phyloP scores from a whole-genome alignment of 352 stramenopile species.

The Pilasporangium apinafurcum region DNA sequence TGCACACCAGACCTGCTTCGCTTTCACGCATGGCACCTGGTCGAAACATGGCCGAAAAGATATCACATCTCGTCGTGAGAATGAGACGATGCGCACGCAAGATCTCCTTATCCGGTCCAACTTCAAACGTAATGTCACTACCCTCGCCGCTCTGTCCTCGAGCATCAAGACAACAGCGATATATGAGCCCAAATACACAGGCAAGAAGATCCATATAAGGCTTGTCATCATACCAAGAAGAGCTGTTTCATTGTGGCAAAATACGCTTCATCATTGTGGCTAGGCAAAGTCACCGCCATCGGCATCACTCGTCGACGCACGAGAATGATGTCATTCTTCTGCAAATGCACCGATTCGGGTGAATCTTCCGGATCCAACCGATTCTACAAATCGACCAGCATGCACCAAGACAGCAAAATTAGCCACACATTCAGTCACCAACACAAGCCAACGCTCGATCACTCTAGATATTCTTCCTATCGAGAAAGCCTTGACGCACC shows the following conservation, averaged over 20 bases:
- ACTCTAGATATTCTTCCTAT: too few relatives aligned
- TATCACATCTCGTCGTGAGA: slow-evolving; percentile 81
- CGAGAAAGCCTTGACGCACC: slow-evolving; percentile 18
- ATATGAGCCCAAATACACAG: too few relatives aligned
- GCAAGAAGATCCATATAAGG: too few relatives aligned
- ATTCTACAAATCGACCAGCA: slow-evolving; percentile 26
- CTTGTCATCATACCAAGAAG: slow-evolving; percentile 46
- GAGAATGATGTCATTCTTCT: slow-evolving; percentile 88
- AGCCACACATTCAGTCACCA: too few relatives aligned
- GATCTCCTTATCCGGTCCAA: slow-evolving; percentile 54
- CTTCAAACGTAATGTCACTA: slow-evolving; percentile 69
- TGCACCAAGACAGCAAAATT: background rate
- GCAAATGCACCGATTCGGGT: slow-evolving; percentile 77
- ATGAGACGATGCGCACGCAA: slow-evolving; percentile 65
- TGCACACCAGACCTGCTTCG: slow-evolving; percentile 70
- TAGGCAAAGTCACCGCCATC: slow-evolving; percentile 30
- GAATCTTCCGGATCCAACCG: slow-evolving; percentile 76
- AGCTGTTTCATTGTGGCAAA: slow-evolving; percentile 74
- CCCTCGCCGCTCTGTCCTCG: slow-evolving; percentile 36
- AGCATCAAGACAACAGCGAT: background rate
- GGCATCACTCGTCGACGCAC: slow-evolving; percentile 48
- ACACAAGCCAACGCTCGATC: too few relatives aligned
- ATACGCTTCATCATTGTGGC: slow-evolving; percentile 63
- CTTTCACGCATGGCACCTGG: slow-evolving; percentile 82
- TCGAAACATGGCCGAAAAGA: slow-evolving; percentile 88